These are phyloP conservation scores for Triticum dicoccoides DNA, from an alignment of 176 grass and related monocot species.

Conservation along the genomic window DNA sequence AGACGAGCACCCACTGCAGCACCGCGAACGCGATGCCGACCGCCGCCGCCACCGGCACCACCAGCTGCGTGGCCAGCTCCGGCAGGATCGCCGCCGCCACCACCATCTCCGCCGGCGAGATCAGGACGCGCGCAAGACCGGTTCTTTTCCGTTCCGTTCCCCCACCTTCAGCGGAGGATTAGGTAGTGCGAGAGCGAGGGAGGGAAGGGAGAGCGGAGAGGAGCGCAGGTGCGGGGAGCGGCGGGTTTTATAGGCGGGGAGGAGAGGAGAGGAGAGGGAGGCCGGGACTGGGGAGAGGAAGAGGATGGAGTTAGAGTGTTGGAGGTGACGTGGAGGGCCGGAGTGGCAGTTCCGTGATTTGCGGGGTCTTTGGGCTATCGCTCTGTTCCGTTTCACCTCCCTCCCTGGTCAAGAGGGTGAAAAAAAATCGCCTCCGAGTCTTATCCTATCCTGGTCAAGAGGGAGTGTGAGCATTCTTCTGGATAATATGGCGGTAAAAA, in stretches of 20 bases:
- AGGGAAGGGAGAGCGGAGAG: neutral
- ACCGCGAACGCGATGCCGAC: constrained; percentile 77
- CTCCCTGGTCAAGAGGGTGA: neutral
- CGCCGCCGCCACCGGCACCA: constrained; percentile 62
- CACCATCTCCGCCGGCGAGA: constrained; percentile 33
- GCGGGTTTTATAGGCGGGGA: constrained; percentile 25
- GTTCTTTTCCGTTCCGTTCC: neutral
- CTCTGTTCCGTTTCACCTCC: neutral
- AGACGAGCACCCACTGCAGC: constrained; percentile 73
- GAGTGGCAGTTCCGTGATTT: constrained; percentile 6
- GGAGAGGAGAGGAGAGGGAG: neutral
- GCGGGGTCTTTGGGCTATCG: neutral
- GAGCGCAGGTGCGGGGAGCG: neutral
- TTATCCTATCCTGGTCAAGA: neutral
- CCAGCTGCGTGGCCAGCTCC: constrained; percentile 63
- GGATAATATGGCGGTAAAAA: neutral
- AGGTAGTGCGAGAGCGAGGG: neutral
- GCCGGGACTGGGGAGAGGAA: neutral
- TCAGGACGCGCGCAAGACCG: neutral
- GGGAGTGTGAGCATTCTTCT: neutral
- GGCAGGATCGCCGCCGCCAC: constrained; percentile 50
- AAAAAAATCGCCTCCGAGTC: neutral
- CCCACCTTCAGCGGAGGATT: neutral
- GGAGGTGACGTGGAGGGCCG: neutral
- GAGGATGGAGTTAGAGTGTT: neutral